phyloP scores from a whole-genome alignment of 1,284 basidiomycete species.

The Sporisorium sorghi region DNA sequence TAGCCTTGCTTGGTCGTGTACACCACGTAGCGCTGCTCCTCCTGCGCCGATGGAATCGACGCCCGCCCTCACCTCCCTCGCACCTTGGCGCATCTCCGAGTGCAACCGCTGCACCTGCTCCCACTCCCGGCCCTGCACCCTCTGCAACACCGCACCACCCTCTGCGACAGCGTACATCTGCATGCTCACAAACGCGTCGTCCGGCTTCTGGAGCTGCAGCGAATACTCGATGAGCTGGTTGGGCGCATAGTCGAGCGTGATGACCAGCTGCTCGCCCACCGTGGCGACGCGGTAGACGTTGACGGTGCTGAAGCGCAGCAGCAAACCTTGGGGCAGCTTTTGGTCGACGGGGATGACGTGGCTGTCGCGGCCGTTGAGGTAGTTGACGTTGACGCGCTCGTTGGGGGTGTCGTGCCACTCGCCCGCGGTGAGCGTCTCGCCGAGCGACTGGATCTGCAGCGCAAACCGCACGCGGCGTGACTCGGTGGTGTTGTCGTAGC shows the following conservation, averaged over 20 bases:
- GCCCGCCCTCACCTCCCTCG: conserved; percentile 1
- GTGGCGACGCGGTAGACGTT: conserved; percentile 71
- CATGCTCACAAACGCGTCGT: conserved; percentile 11
- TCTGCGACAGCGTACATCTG: conserved; percentile 7
- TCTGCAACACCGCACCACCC: background rate
- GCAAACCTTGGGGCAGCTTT: conserved; percentile 52
- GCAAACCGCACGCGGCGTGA: conserved; percentile 25
- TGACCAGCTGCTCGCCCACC: conserved; percentile 19
- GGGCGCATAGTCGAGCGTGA: conserved; percentile 22
- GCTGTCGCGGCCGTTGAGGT: conserved; percentile 41
- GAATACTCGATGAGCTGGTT: conserved; percentile 33
- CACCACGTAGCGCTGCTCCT: conserved; percentile 3
- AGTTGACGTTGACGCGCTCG: conserved; percentile 12
- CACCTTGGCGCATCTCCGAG: conserved; percentile 10
- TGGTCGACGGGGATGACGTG: conserved; percentile 46
- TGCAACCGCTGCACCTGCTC: conserved; percentile 12
- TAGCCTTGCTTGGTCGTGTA: conserved; percentile 21
- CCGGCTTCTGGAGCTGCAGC: conserved; percentile 2
- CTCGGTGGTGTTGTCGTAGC: conserved; percentile 72
- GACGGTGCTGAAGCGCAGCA: conserved; percentile 73
- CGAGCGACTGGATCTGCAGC: conserved; percentile 39
- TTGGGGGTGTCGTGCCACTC: background rate
- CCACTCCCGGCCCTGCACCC: conserved; percentile 1
- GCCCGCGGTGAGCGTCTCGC: conserved; percentile 25
- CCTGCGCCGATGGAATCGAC: background rate